These are phyloP conservation scores for Magnaporthiopsis rhizophila DNA, from an alignment of 2,329 filamentous ascomycete genomes.

Conservation along the genomic window DNA sequence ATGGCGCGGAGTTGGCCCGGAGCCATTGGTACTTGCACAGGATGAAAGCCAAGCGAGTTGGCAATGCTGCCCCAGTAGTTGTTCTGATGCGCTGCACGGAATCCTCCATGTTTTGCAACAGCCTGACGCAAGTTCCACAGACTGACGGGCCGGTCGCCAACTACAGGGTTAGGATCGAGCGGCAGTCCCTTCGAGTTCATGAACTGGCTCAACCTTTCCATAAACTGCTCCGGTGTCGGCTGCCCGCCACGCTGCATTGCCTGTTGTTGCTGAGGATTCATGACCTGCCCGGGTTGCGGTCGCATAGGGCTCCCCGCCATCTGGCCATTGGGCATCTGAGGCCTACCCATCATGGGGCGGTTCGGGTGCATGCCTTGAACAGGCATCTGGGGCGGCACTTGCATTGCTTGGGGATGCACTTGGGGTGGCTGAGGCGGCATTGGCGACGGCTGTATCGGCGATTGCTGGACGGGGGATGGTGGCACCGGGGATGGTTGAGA, in stretches of 20 bases:
- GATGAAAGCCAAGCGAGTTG: conserved; percentile 52
- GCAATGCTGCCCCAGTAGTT: conserved; percentile 71
- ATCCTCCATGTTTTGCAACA: conserved; percentile 71
- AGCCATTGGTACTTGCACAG: conserved; percentile 57
- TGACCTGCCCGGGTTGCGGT: conserved; percentile 9
- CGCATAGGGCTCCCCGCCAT: conserved; percentile 32
- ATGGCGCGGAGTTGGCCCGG: conserved; percentile 61
- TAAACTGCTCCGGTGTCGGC: conserved; percentile 58
- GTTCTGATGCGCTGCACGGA: conserved; percentile 59
- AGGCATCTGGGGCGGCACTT: conserved; percentile 26
- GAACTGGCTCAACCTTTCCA: conserved; percentile 69
- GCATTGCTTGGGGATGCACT: conserved; percentile 35
- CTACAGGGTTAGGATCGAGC: conserved; percentile 65
- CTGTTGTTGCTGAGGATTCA: conserved; percentile 25
- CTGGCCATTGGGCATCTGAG: conserved; percentile 49
- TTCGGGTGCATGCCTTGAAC: conserved; percentile 20
- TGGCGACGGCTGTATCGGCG: conserved; percentile 1
- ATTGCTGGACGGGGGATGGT: not conserved
- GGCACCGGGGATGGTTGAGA: not conserved
- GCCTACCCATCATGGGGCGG: conserved; percentile 45
- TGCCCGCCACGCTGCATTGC: conserved; percentile 21
- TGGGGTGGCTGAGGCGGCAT: not conserved
- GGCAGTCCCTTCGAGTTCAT: conserved; percentile 67
- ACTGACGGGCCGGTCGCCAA: conserved; percentile 67
- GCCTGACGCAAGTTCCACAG: conserved; percentile 70